These are phyloP conservation scores for Chaetomidium leptoderma DNA, from an alignment of 495 filamentous ascomycete genomes.

Conservation along the genomic window DNA sequence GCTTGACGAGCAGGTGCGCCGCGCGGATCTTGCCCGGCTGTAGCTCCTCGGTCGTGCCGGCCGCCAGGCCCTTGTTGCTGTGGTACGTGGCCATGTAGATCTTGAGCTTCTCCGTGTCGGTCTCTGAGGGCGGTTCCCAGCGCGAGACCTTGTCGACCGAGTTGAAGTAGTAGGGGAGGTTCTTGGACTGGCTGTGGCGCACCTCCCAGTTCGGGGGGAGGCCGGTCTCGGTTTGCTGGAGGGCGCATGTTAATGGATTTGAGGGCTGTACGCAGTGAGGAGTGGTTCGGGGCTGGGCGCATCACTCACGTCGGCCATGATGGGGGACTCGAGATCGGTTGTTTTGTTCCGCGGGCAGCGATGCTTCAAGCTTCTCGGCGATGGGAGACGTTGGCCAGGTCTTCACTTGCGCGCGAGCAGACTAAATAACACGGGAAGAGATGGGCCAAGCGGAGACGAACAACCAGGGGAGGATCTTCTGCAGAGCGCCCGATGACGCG, in stretches of 20 bases:
- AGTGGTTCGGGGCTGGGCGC: not conserved
- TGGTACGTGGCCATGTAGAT: constrained; percentile 85
- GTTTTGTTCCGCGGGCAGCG: too few relatives aligned
- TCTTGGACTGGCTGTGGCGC: constrained; percentile 92
- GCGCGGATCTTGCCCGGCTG: constrained; percentile 80
- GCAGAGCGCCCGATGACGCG: not conserved
- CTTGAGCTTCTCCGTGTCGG: constrained; percentile 87
- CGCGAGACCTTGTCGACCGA: constrained; percentile 71
- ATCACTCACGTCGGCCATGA: constrained; percentile 11
- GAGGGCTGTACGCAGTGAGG: not conserved
- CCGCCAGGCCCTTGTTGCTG: constrained; percentile 29
- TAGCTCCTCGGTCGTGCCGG: constrained; percentile 40
- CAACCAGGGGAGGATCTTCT: not conserved
- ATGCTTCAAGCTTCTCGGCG: constrained; percentile 1
- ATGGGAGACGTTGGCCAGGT: not conserved
- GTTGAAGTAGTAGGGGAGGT: constrained; percentile 98
- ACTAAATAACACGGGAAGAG: not conserved
- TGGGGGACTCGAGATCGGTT: too few relatives aligned
- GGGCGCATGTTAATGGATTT: not conserved
- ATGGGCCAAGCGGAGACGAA: not conserved
- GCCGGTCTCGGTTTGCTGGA: constrained; percentile 59
- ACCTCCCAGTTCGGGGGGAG: constrained; percentile 89
- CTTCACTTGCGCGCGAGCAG: not conserved
- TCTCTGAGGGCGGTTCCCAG: constrained; percentile 87
- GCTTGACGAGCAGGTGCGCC: constrained; percentile 90